phyloP scores from a whole-genome alignment of 225 moss, liverwort and hornwort species.

The Ulota crispa region DNA sequence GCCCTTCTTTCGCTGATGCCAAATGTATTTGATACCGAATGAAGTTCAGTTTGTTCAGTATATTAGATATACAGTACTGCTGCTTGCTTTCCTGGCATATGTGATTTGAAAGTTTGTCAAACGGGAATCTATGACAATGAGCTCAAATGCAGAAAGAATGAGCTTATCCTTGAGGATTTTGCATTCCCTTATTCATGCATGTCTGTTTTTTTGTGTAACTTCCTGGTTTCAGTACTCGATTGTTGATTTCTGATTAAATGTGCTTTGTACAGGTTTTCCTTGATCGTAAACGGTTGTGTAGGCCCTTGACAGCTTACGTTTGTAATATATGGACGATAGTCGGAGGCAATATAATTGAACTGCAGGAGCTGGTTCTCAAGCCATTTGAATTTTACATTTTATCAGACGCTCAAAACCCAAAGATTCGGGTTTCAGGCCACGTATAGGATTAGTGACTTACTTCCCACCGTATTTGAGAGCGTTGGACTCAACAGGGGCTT shows the following conservation, averaged over 20 bases:
- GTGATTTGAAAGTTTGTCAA: slow-evolving; percentile 1
- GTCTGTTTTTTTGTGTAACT: not conserved
- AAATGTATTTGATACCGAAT: slow-evolving; percentile 27
- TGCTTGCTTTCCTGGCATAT: slow-evolving; percentile 24
- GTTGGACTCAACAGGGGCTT: not conserved
- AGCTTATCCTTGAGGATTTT: not conserved
- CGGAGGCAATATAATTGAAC: not conserved
- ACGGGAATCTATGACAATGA: slow-evolving; percentile 3
- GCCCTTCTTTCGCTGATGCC: slow-evolving; percentile 27
- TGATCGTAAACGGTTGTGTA: not conserved
- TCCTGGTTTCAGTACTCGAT: not conserved
- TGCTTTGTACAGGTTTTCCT: not conserved
- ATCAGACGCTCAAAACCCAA: not conserved
- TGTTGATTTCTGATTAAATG: not conserved
- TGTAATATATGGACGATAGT: not conserved
- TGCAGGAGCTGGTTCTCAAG: not conserved
- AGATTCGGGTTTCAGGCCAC: not conserved
- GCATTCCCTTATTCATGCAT: not conserved
- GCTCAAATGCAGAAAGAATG: not conserved
- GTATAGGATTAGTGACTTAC: not conserved
- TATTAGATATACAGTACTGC: slow-evolving; percentile 9
- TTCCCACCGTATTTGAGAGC: not conserved
- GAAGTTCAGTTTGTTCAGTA: slow-evolving; percentile 11
- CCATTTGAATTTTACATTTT: not conserved
- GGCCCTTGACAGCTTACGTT: not conserved